Conservation (phyloP, 2,329 filamentous ascomycete genomes). For the Alternaria rosae region DNA sequence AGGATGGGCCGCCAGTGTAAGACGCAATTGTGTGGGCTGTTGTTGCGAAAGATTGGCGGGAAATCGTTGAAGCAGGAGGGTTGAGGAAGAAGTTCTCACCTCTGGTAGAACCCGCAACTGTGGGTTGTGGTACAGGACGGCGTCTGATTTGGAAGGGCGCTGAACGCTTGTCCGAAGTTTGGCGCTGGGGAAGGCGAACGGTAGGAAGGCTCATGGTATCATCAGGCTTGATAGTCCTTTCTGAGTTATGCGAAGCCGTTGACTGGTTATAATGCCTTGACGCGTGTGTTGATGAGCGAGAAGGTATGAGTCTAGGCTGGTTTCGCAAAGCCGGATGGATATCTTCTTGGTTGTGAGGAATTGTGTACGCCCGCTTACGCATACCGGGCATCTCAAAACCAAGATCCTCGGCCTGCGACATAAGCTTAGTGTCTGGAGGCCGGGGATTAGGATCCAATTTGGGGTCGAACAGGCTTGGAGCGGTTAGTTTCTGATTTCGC, state of each 20-base stretch:
- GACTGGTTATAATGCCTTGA: background rate
- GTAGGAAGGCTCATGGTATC: constrained; percentile 2
- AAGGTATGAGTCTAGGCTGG: background rate
- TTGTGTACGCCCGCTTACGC: background rate
- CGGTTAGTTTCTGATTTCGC: background rate
- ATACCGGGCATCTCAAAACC: constrained; percentile 7
- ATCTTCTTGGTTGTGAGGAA: background rate
- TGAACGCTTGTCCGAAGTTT: background rate
- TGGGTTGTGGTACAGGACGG: background rate
- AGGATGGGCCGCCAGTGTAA: constrained; percentile 9
- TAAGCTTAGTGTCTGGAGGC: background rate
- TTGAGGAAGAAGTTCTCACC: background rate
- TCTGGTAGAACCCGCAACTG: background rate
- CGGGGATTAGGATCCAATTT: constrained; percentile 20
- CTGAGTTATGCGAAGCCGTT: background rate
- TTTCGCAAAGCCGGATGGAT: background rate
- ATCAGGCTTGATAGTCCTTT: background rate
- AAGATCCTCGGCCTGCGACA: constrained; percentile 1
- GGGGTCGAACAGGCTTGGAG: background rate
- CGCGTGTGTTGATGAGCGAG: background rate
- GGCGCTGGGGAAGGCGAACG: background rate
- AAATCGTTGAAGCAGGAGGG: background rate
- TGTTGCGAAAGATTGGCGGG: background rate
- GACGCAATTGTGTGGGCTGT: constrained; percentile 15
- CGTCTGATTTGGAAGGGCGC: background rate